Percentiles rank a stretch among this genome's conserved stretches.
These are phyloP conservation scores for Dryadomyces quercus-mongolicae DNA, from an alignment of 2,329 filamentous ascomycete genomes.

Conservation along the genomic window DNA sequence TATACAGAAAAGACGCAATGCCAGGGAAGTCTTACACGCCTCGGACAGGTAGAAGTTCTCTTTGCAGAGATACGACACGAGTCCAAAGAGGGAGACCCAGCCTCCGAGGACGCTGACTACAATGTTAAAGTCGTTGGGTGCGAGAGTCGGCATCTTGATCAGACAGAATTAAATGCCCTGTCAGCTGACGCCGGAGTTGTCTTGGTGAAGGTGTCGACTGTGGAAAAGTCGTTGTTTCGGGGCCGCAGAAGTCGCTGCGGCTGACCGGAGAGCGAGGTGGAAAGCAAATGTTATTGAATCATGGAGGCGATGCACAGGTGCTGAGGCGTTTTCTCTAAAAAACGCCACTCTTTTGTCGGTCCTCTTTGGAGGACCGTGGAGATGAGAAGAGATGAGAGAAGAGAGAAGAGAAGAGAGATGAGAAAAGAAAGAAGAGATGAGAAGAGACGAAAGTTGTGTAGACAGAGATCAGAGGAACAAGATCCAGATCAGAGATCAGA, in stretches of 20 bases:
- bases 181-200: background rate
- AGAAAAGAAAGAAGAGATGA: background rate
- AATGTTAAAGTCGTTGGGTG: slow-evolving; percentile 66
- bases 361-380: background rate
- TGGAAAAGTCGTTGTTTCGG: background rate
- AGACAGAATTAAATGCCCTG: background rate
- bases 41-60: slow-evolving; percentile 87
- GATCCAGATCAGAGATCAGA: no score
- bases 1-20: background rate
- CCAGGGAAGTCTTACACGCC: slow-evolving; percentile 62
- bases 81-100: slow-evolving; percentile 79
- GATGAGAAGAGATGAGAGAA: background rate
- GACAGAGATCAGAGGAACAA: no score
- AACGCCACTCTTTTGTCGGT: slow-evolving; percentile 7
- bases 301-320: slow-evolving; percentile 15
- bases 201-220: background rate
- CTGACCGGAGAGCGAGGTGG: background rate
- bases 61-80: slow-evolving; percentile 82
- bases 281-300: slow-evolving; percentile 31
- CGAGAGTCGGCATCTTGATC: slow-evolving; percentile 27
- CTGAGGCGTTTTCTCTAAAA: slow-evolving; percentile 2
- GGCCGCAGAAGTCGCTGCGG: background rate
- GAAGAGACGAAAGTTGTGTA: no score
- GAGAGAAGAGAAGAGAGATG: background rate
- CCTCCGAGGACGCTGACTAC: slow-evolving; percentile 70